Base-by-base conservation (phyloP, 495 filamentous ascomycete species). In the Neurospora discreta region DNA sequence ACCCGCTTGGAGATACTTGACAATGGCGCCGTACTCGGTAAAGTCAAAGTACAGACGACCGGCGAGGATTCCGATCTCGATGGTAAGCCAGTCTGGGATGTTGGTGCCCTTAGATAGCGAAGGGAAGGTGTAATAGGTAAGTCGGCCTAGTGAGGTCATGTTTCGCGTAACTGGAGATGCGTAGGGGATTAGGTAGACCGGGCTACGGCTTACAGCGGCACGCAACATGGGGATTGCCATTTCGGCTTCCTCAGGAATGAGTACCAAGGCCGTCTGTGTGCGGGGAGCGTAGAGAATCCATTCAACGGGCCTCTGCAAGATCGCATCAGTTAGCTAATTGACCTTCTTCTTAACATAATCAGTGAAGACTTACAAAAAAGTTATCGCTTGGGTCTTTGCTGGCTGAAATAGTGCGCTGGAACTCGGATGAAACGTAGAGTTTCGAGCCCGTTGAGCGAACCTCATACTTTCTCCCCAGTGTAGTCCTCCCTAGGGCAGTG, bases 1-100 rank as follows among this genome's bases (percentile, higher is more conserved):
- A 1, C 7, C 52, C 2, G 26, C 52, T 65, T 65, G 52, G 52
- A 65, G 52, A 26, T 65, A 65, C 52, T 40, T 69, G 60, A 23
- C 71, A 10, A 69, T 15, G 74, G 69, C n/a, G 39, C 40, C 70
- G 58, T 75, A 79, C 67, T 87, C 85, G 0, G 75, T 68, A 38
- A 77, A 84, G 3, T 84, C 77, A 71, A 89, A 85, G 71, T 90
- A 90, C 0, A 90, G 77, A 1, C 87, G 80, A 1, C 87, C 88
- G 6, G 84, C 79, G 38, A 89, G 81, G 18, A 90, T 83, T 2
- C 86, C 87, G 0, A 90, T 77, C 68, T 90, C 85, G 60, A 88
- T 78, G 5, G 69, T 75, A 13, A 89, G 75, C 85, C 84, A 85
- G 3, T 72, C 58, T 0, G 85, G 86, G 7, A 82, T 74, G 20